Percentiles rank a stretch among this genome's conserved stretches.
Conservation (phyloP, 2,329 filamentous ascomycete species). For the Pleochaeta shiraiana region DNA sequence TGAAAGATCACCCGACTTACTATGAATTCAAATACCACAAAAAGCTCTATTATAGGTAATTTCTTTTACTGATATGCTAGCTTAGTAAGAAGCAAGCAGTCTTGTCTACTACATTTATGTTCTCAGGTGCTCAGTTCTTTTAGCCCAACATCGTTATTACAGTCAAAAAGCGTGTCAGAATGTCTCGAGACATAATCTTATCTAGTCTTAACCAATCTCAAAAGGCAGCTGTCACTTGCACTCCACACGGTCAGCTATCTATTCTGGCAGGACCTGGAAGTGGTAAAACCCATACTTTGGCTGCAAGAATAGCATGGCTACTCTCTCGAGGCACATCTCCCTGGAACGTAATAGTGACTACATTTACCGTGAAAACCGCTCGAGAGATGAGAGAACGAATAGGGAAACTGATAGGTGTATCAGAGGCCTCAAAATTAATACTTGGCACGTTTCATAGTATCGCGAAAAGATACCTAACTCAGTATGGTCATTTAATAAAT, state of each 20-base stretch:
- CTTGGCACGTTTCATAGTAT: constrained; percentile 94
- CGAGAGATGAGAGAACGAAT: constrained; percentile 86
- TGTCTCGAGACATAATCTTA: constrained; percentile 25
- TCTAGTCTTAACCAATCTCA: constrained; percentile 42
- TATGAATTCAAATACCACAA: no score
- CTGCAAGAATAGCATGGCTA: constrained; percentile 77
- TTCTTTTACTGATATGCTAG: no score
- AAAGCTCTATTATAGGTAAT: no score
- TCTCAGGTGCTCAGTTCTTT: no score
- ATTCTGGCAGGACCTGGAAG: constrained; percentile 47
- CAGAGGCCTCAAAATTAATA: constrained; percentile 52
- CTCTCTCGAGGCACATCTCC: constrained; percentile 54
- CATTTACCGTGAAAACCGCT: constrained; percentile 85
- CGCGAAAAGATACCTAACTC: constrained; percentile 58
- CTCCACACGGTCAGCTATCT: constrained; percentile 32
- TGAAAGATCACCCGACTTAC: no score
- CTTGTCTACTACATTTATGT: no score
- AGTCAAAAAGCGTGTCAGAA: no score
- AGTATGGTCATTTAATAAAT: constrained; percentile 69
- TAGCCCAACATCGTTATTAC: no score
- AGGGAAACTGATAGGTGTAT: constrained; percentile 55
- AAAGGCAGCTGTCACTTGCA: constrained; percentile 35
- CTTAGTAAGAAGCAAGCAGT: no score
- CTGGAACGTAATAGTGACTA: constrained; percentile 81
- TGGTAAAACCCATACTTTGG: constrained; percentile 91